Conservation (phyloP, 2,329 filamentous ascomycete genomes). For the Cadophora luteo-olivacea region DNA sequence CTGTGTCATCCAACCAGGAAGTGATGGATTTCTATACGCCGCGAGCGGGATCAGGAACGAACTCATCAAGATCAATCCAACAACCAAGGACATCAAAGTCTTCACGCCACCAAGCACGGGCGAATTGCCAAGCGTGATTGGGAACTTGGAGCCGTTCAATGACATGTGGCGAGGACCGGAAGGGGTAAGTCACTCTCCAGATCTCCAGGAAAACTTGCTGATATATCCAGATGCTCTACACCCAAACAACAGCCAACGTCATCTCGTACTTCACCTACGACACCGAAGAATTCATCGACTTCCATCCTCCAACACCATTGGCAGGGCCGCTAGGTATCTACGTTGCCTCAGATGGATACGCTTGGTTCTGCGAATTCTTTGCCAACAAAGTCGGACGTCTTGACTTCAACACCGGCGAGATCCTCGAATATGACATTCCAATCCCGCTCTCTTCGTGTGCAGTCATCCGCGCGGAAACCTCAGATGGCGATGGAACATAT, state of each 20-base stretch:
- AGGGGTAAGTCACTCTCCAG: not conserved
- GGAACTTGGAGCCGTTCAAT: not conserved
- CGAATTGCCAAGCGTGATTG: not conserved
- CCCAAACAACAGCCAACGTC: not conserved
- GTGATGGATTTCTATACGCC: constrained; percentile 2
- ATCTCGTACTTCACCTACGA: constrained; percentile 2
- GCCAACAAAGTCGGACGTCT: not conserved
- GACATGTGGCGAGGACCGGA: not conserved
- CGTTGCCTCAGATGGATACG: not conserved
- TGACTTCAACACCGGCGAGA: not conserved
- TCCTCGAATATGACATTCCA: not conserved
- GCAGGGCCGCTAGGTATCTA: constrained; percentile 4
- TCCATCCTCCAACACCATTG: not conserved
- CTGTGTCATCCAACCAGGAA: constrained; percentile 2
- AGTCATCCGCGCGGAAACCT: not conserved
- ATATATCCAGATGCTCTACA: not conserved
- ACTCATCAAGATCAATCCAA: not conserved
- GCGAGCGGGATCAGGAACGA: not conserved
- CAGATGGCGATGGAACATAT: constrained; percentile 3
- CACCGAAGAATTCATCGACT: not conserved
- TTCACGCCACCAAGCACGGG: constrained; percentile 4
- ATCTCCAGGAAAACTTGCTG: not conserved
- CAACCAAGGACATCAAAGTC: constrained; percentile 3
- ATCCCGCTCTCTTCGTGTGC: not conserved
- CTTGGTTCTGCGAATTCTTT: not conserved